Conservation (phyloP, 2,329 filamentous ascomycete species). For the Xylaria polymorpha region DNA sequence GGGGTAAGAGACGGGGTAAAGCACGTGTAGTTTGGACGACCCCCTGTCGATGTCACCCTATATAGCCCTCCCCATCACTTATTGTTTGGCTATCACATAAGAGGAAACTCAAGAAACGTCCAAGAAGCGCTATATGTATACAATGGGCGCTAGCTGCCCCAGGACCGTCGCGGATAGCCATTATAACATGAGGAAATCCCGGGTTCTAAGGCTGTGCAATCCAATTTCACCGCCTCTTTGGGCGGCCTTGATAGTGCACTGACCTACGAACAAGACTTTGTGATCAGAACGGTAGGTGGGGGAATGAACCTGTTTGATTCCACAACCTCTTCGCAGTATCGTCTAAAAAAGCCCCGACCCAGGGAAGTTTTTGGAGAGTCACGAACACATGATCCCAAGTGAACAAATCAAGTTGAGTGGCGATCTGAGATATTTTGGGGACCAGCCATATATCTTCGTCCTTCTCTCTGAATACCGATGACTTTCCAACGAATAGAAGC, state of each 20-base stretch:
- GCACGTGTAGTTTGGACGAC: slow-evolving; percentile 6
- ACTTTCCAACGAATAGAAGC: slow-evolving; percentile 38
- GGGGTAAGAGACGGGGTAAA: slow-evolving; percentile 8
- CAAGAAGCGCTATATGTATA: not conserved
- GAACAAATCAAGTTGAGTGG: slow-evolving; percentile 18
- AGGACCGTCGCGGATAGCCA: too few species aligned
- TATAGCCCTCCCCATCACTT: not conserved
- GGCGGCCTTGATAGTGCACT: not conserved
- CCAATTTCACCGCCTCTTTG: not conserved
- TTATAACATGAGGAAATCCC: not conserved
- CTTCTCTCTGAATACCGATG: slow-evolving; percentile 10
- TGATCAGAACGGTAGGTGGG: not conserved
- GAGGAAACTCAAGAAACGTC: not conserved
- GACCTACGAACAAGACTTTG: not conserved
- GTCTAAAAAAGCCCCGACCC: slow-evolving; percentile 28
- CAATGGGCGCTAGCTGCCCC: not conserved
- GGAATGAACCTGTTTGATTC: slow-evolving; percentile 3
- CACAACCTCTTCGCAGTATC: slow-evolving; percentile 21
- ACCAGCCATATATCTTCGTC: slow-evolving; percentile 31
- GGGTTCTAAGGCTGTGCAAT: not conserved
- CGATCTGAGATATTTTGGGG: slow-evolving; percentile 19
- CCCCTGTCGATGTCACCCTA: slow-evolving; percentile 7
- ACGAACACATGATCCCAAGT: slow-evolving; percentile 26
- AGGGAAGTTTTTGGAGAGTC: slow-evolving; percentile 25
- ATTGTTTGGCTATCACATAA: slow-evolving; percentile 7